Evolutionary conservation across 176 grass and related monocot species (phyloP).

Genomic region (Carex parvula): DNA sequence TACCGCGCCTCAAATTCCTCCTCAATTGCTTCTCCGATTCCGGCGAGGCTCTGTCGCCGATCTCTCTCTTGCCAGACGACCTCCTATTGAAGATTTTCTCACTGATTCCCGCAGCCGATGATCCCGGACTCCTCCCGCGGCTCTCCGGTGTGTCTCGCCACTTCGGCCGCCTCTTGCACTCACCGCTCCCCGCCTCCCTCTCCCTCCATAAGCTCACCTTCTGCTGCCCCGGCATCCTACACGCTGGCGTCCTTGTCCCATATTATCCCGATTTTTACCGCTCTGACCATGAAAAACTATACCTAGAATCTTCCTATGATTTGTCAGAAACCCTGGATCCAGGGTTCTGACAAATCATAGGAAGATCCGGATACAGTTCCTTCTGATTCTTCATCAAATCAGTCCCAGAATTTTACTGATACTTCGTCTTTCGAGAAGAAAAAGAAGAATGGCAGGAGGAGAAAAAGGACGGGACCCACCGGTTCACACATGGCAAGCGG

Average conservation of each 20-base stretch:
- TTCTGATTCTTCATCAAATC: constrained; percentile 6
- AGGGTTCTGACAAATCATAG: too few species aligned
- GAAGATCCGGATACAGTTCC: neutral
- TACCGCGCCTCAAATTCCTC: neutral
- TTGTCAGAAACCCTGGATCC: constrained; percentile 49
- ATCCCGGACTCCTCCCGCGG: constrained; percentile 72
- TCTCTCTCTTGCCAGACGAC: constrained; percentile 51
- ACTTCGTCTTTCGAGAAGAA: constrained; percentile 6
- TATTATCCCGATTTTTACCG: constrained; percentile 1
- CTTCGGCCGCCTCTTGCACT: constrained; percentile 42
- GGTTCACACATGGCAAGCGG: constrained; percentile 60
- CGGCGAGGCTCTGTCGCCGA: neutral
- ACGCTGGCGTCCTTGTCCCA: constrained; percentile 59
- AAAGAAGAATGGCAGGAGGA: neutral
- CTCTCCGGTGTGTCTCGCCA: constrained; percentile 60
- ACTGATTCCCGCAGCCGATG: constrained; percentile 39
- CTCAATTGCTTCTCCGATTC: neutral
- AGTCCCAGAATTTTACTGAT: neutral
- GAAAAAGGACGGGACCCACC: constrained; percentile 42
- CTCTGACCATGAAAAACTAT: constrained; percentile 13
- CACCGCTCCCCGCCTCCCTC: constrained; percentile 45
- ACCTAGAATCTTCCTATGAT: constrained; percentile 73
- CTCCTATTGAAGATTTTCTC: constrained; percentile 74
- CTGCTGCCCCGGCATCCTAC: constrained; percentile 74
- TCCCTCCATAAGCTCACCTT: constrained; percentile 83